phyloP scores from a whole-genome alignment of 257 asterid species.

The Nicotiana obtusifolia region DNA sequence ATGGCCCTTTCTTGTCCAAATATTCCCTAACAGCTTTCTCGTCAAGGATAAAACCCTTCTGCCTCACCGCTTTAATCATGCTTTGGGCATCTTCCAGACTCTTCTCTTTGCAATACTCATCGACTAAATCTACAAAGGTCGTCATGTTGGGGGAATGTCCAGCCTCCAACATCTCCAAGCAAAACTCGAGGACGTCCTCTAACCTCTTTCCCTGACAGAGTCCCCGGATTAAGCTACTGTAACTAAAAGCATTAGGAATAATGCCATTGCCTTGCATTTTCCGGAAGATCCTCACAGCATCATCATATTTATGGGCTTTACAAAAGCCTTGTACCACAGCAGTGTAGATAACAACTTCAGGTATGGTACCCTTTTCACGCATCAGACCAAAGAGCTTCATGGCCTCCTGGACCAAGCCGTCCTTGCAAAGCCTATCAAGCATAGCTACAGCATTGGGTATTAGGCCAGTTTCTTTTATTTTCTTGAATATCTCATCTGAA shows the following conservation, averaged over 20 bases:
- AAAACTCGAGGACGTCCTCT: conserved; percentile 51
- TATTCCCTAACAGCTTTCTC: conserved; percentile 56
- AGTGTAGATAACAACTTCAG: conserved; percentile 78
- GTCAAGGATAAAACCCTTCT: conserved; percentile 54
- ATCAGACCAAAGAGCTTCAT: conserved; percentile 65
- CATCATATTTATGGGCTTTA: conserved; percentile 67
- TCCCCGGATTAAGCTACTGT: conserved; percentile 50
- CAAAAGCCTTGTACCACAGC: conserved; percentile 79
- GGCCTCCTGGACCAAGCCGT: conserved; percentile 76
- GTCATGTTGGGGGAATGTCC: conserved; percentile 60
- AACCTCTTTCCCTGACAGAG: conserved; percentile 45
- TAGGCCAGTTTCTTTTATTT: conserved; percentile 80
- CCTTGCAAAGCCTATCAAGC: conserved; percentile 89
- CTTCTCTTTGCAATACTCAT: conserved; percentile 52
- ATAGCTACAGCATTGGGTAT: conserved; percentile 87
- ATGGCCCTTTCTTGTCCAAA: conserved; percentile 76
- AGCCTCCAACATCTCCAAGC: conserved; percentile 57
- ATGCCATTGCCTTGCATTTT: conserved; percentile 63
- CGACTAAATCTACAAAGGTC: conserved; percentile 57
- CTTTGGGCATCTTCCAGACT: conserved; percentile 57
- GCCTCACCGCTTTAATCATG: conserved; percentile 38
- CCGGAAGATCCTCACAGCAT: conserved; percentile 54
- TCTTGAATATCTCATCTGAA: conserved; percentile 73
- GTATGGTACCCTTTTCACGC: conserved; percentile 77
- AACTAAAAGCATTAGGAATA: conserved; percentile 57